phyloP scores from a whole-genome alignment of 2,329 filamentous ascomycete species.

The Ambrosiella beaveri region DNA sequence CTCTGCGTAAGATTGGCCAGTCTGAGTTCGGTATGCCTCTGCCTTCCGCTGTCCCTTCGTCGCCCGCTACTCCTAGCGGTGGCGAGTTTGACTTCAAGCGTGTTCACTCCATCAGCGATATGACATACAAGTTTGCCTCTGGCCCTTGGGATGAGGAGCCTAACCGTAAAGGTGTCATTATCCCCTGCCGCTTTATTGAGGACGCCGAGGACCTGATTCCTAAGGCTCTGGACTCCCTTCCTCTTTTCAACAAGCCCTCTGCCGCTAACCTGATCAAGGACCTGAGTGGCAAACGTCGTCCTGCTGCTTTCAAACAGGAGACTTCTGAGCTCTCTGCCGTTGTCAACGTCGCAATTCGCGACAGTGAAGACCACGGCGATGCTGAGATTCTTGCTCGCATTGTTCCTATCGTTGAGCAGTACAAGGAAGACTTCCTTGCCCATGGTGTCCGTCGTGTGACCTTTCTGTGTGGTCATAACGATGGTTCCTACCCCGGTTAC shows the following conservation, averaged over 20 bases:
- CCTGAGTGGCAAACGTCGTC: conserved; percentile 54
- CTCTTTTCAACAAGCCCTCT: conserved; percentile 36
- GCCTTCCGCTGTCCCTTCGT: conserved; percentile 64
- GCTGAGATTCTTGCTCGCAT: conserved; percentile 64
- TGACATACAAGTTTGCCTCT: conserved; percentile 57
- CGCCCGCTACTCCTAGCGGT: conserved; percentile 53
- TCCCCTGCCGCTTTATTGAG: conserved; percentile 84
- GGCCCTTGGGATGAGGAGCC: conserved; percentile 53
- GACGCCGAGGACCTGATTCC: conserved; percentile 76
- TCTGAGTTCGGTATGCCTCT: conserved; percentile 74
- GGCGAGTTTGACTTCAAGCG: conserved; percentile 53
- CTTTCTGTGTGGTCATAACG: conserved; percentile 88
- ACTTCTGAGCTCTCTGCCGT: conserved; percentile 69
- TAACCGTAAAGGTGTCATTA: conserved; percentile 78
- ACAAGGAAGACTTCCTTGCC: conserved; percentile 67
- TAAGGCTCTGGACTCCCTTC: conserved; percentile 72
- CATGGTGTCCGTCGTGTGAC: conserved; percentile 78
- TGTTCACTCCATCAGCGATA: conserved; percentile 88
- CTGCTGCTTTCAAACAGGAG: conserved; percentile 31
- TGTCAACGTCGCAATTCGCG: conserved; percentile 77
- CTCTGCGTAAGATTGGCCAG: conserved; percentile 81
- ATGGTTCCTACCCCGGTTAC: conserved; percentile 90
- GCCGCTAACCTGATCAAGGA: conserved; percentile 46
- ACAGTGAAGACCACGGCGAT: conserved; percentile 71
- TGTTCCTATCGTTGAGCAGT: conserved; percentile 54